These are phyloP conservation scores for Fusarium newnesense DNA, from an alignment of 2,329 filamentous ascomycete genomes.

Conservation along the genomic window DNA sequence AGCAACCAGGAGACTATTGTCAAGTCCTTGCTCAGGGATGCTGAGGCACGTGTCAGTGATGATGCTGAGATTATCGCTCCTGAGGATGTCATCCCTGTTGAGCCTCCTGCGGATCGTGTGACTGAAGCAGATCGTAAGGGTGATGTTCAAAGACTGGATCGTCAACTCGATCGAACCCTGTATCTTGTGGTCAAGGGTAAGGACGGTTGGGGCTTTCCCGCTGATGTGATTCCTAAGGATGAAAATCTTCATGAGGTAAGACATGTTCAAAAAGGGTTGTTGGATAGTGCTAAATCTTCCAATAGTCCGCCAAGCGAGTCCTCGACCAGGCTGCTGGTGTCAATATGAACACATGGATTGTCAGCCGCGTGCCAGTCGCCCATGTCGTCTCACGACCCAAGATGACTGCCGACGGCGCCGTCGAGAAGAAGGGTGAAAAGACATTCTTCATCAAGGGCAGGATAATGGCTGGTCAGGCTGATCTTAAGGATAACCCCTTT, in stretches of 20 bases:
- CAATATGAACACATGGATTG: constrained; percentile 99
- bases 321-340: constrained; percentile 81
- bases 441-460: constrained; percentile 95
- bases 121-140: constrained; percentile 82
- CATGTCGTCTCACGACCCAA: constrained; percentile 72
- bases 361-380: constrained; percentile 89
- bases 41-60: constrained; percentile 70
- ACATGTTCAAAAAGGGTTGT: not conserved
- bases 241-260: constrained; percentile 86
- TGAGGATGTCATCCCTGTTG: constrained; percentile 72
- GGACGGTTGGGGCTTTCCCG: constrained; percentile 86
- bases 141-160: constrained; percentile 82
- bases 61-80: constrained; percentile 68
- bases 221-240: constrained; percentile 71
- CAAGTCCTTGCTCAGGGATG: constrained; percentile 78
- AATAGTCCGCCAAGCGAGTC: constrained; percentile 82
- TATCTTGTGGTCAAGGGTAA: constrained; percentile 85
- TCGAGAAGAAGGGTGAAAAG: constrained; percentile 74
- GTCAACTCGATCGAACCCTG: constrained; percentile 81
- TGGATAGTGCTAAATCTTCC: not conserved
- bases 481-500: constrained; percentile 76
- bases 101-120: constrained; percentile 73
- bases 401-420: constrained; percentile 55
- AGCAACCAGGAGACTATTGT: constrained; percentile 72
- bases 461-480: constrained; percentile 96